Conservation (phyloP, 768 basidiomycete species). For the Daedaleopsis nitida region DNA sequence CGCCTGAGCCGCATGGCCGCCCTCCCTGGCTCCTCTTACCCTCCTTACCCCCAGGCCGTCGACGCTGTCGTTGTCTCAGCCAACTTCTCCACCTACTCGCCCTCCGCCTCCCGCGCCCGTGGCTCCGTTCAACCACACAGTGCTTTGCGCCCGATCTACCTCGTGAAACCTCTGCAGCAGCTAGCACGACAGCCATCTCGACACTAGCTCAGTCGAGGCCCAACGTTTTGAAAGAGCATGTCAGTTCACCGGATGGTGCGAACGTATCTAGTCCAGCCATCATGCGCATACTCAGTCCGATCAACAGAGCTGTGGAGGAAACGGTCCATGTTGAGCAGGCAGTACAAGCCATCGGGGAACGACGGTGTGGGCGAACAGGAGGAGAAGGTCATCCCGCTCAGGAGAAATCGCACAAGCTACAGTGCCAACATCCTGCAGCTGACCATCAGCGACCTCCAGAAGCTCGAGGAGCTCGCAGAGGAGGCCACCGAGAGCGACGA, state of each 20-base stretch:
- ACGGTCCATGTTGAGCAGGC: slow-evolving; percentile 92
- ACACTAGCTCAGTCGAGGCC: slow-evolving; percentile 34
- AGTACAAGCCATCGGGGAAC: slow-evolving; percentile 81
- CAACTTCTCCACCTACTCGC: too few species aligned
- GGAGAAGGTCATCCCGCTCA: slow-evolving; percentile 64
- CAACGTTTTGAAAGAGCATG: slow-evolving; percentile 90
- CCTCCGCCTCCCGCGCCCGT: too few species aligned
- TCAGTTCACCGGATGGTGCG: slow-evolving; percentile 59
- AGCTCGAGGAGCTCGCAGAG: slow-evolving; percentile 89
- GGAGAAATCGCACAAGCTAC: slow-evolving; percentile 69
- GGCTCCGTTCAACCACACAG: slow-evolving; percentile 77
- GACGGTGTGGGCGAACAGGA: slow-evolving; percentile 69
- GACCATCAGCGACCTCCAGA: slow-evolving; percentile 92
- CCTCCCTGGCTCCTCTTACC: too few species aligned
- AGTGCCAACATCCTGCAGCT: slow-evolving; percentile 78
- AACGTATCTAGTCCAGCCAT: slow-evolving; percentile 29
- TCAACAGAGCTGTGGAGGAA: slow-evolving; percentile 69
- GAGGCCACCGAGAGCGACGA: slow-evolving; percentile 85
- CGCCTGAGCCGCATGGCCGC: too few species aligned
- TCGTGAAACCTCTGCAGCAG: slow-evolving; percentile 48
- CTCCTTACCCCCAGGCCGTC: too few species aligned
- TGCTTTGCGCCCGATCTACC: slow-evolving; percentile 91
- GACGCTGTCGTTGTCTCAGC: too few species aligned
- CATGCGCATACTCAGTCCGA: slow-evolving; percentile 46
- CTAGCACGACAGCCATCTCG: slow-evolving; percentile 46